Evolutionary conservation across 2,329 filamentous ascomycete genomes (phyloP), one percentile per base, ranked within the genome.

Genomic region (Tolypocladium nubicola): DNA sequence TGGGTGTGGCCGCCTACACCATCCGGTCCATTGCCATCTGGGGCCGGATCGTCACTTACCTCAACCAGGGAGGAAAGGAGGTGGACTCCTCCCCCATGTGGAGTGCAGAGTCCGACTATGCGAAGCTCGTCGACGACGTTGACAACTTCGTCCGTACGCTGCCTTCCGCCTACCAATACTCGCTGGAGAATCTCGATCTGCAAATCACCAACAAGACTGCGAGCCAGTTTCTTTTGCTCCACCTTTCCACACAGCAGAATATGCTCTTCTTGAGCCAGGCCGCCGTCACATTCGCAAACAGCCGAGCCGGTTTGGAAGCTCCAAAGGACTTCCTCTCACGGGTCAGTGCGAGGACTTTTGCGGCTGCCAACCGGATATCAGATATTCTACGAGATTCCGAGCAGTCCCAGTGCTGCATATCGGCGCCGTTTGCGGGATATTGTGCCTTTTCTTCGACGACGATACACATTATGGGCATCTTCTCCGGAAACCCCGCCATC

Each of bases 1-100:
- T 97, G 91, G 94, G 93, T 2, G 90, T 96, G 5, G 88, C 91
- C 1, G 91, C 93, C 13, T 96, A 95, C 71, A 88, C 94, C 66
- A 88, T 97, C 60, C 85, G 89, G 23, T 80, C 87, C 2, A 89
- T 97, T 60, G 85, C 91, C 2, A 77, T 96, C 38, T 97, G 93
- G 92, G 94, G 94, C 6, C 85, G 86, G 53, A 86, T 97, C 53
- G 88, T 96, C 64, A 87, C 87, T 60, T 97, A 96, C 68, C 77
- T 97, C 60, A 97, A 96, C 68, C 83, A 96, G 58, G 92, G 92
- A 30, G 92, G 91, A 1, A 92, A 88, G 67, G 88, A 92, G 59
- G 77, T 82, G 55, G 93, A 97, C 65, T 71, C 80, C 2, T 80
- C 86, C 65, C 84, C 89, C 0, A 87, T 96, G 74, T 97, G 92